phyloP scores from a whole-genome alignment of 2,329 filamentous ascomycete species.

The Phyllosticta citribraziliensis region DNA sequence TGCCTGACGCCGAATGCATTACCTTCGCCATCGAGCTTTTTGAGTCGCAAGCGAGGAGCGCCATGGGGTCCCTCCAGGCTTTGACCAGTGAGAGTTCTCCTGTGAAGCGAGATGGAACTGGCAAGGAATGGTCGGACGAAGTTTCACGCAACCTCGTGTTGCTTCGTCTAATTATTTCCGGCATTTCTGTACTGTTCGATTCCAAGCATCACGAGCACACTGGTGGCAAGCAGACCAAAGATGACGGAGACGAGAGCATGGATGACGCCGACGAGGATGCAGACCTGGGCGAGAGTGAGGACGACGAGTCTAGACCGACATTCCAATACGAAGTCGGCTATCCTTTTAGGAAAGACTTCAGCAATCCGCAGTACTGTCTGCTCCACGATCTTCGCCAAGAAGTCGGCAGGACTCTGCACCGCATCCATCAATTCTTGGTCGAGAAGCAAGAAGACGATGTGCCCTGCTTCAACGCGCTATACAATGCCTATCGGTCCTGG shows the following conservation, averaged over 20 bases:
- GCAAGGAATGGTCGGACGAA: conserved; percentile 98
- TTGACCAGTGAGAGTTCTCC: conserved; percentile 74
- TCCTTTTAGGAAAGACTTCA: conserved; percentile 49
- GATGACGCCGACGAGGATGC: conserved; percentile 37
- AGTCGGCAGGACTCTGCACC: conserved; percentile 70
- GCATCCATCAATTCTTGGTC: conserved; percentile 74
- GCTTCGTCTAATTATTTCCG: conserved; percentile 78
- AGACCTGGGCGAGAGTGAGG: conserved; percentile 57
- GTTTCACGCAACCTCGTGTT: conserved; percentile 83
- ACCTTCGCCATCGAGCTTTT: conserved; percentile 86
- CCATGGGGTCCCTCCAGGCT: conserved; percentile 62
- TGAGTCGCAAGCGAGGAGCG: conserved; percentile 68
- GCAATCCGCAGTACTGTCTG: conserved; percentile 52
- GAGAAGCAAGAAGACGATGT: conserved; percentile 90
- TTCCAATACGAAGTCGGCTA: conserved; percentile 89
- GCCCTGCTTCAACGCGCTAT: conserved; percentile 84
- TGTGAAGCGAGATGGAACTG: conserved; percentile 84
- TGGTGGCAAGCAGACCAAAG: conserved; percentile 25
- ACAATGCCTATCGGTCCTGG: conserved; percentile 88
- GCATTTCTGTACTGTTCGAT: conserved; percentile 83
- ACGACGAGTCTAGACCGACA: conserved; percentile 73
- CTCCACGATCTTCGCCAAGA: conserved; percentile 75
- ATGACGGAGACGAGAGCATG: conserved; percentile 30
- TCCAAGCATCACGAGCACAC: conserved; percentile 33
- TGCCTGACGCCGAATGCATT: conserved; percentile 68